These are phyloP conservation scores for Meyerozyma guilliermondii DNA, from an alignment of 1,139 yeast genomes.

Conservation along the genomic window DNA sequence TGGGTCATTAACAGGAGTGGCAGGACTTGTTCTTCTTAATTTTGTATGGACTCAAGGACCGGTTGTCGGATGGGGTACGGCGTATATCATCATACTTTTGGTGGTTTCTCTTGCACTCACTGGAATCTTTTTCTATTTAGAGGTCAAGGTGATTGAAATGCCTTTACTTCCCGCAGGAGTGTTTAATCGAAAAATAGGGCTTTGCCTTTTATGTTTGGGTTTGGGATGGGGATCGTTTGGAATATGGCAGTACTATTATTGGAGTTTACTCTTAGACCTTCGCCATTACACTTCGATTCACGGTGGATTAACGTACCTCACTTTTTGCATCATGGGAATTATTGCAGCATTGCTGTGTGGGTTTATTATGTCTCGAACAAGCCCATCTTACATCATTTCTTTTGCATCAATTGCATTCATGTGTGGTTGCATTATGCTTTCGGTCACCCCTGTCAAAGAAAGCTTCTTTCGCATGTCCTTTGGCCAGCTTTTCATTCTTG, in stretches of 20 bases:
- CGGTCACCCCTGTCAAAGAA: slow-evolving; percentile 46
- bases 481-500: slow-evolving; percentile 44
- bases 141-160: slow-evolving; percentile 18
- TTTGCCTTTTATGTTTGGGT: slow-evolving; percentile 28
- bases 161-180: slow-evolving; percentile 47
- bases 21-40: slow-evolving; percentile 44
- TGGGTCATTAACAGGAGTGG: slow-evolving; percentile 44
- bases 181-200: slow-evolving; percentile 32
- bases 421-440: slow-evolving; percentile 43
- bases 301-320: slow-evolving; percentile 41
- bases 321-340: slow-evolving; percentile 42
- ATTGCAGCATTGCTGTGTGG: slow-evolving; percentile 44
- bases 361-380: slow-evolving; percentile 30
- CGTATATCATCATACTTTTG: slow-evolving; percentile 42
- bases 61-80: slow-evolving; percentile 42
- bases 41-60: slow-evolving; percentile 56
- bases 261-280: slow-evolving; percentile 38
- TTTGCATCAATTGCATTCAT: slow-evolving; percentile 42
- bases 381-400: slow-evolving; percentile 41
- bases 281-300: slow-evolving; percentile 40
- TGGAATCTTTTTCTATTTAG: slow-evolving; percentile 26
- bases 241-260: slow-evolving; percentile 43
- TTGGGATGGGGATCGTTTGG: slow-evolving; percentile 62
- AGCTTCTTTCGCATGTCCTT: slow-evolving; percentile 40
- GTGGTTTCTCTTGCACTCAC: slow-evolving; percentile 35